phyloP scores from a whole-genome alignment of 1,139 yeast genomes.

The Geotrichum fermentans region DNA sequence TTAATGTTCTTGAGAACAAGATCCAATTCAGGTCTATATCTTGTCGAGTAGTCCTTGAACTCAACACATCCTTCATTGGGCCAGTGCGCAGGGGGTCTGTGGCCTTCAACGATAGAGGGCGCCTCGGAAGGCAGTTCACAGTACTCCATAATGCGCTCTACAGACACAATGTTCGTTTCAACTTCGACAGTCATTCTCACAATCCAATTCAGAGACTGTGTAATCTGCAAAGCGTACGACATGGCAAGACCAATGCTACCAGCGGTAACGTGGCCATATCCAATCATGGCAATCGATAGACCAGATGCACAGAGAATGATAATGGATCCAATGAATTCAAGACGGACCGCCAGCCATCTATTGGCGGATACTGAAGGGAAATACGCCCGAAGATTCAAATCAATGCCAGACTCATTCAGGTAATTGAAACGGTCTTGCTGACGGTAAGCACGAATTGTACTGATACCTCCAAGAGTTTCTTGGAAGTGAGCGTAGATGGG shows the following conservation, averaged over 20 bases:
- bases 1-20: constrained; percentile 54
- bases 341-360: constrained; percentile 69
- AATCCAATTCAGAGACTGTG: constrained; percentile 54
- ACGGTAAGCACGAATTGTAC: constrained; percentile 56
- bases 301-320: constrained; percentile 85
- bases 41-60: constrained; percentile 56
- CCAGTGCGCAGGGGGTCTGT: constrained; percentile 50
- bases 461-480: constrained; percentile 68
- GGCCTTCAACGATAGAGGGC: constrained; percentile 37
- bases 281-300: constrained; percentile 50
- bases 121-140: constrained; percentile 62
- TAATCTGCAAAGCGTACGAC: constrained; percentile 65
- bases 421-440: constrained; percentile 51
- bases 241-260: constrained; percentile 71
- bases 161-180: constrained; percentile 73
- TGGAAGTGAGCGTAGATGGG: constrained; percentile 75
- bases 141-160: constrained; percentile 71
- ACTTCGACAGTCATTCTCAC: constrained; percentile 67
- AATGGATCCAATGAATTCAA: constrained; percentile 63
- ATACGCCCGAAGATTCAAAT: constrained; percentile 56
- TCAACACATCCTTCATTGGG: constrained; percentile 56
- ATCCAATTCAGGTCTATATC: constrained; percentile 51
- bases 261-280: constrained; percentile 48
- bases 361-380: constrained; percentile 54
- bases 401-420: constrained; percentile 55